phyloP scores from a whole-genome alignment of 2,329 filamentous ascomycete genomes.

The Diaporthe amygdali region DNA sequence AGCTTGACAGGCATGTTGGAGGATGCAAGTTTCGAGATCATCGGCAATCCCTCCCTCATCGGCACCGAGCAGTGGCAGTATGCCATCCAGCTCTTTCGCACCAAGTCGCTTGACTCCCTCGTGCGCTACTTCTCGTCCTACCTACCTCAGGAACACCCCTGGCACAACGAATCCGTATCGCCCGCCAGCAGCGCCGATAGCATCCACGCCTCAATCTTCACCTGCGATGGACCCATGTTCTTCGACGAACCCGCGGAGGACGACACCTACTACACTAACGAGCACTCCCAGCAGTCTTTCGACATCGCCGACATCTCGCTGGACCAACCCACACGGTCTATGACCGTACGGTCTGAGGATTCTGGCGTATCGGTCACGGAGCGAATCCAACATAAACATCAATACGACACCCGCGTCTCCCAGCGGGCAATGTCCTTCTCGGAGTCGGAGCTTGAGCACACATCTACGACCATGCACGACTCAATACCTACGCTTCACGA shows the following conservation, averaged over 20 bases:
- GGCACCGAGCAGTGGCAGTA: constrained; percentile 64
- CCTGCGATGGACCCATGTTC: constrained; percentile 40
- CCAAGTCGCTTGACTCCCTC: constrained; percentile 63
- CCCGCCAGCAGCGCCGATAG: constrained; percentile 43
- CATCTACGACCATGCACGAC: constrained; percentile 40
- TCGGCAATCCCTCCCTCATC: constrained; percentile 63
- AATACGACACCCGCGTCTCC: constrained; percentile 41
- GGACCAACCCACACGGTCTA: constrained; percentile 51
- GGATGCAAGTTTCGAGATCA: constrained; percentile 64
- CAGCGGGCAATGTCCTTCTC: constrained; percentile 59
- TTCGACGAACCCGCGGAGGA: constrained; percentile 49
- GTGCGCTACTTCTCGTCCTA: constrained; percentile 66
- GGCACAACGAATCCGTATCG: constrained; percentile 42
- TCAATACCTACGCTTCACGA: constrained; percentile 35
- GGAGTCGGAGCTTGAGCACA: constrained; percentile 51
- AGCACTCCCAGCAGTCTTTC: constrained; percentile 41
- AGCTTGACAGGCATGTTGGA: constrained; percentile 49
- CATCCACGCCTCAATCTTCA: constrained; percentile 34
- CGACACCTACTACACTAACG: constrained; percentile 41
- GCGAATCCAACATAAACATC: constrained; percentile 39
- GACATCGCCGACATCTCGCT: constrained; percentile 34
- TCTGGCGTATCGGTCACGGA: constrained; percentile 44
- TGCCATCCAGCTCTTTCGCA: constrained; percentile 64
- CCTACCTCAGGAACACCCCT: constrained; percentile 55
- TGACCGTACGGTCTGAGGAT: constrained; percentile 53